Evolutionary conservation across 2,329 filamentous ascomycete genomes (phyloP).

Genomic region (Xylaria sp.): DNA sequence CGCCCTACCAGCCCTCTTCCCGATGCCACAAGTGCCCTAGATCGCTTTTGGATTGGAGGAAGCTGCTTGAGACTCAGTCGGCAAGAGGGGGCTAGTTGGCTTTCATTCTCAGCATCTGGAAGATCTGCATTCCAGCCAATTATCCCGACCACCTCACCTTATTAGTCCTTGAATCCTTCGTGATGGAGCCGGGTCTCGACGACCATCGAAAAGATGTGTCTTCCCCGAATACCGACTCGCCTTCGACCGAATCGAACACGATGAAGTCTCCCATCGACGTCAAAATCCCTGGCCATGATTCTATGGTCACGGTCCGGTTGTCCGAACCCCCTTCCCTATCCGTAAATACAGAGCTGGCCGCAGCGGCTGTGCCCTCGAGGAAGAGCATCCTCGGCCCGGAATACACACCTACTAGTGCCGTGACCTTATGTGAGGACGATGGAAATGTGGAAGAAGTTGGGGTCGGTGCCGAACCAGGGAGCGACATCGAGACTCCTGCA

Average conservation of each 20-base stretch:
- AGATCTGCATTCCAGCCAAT: conserved; percentile 46
- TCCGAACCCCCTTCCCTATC: conserved; percentile 69
- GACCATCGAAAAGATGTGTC: conserved; percentile 40
- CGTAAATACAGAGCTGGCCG: conserved; percentile 58
- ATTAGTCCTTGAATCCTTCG: conserved; percentile 40
- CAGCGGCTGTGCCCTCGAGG: conserved; percentile 45
- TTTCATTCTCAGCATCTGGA: conserved; percentile 42
- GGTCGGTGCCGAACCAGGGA: conserved; percentile 30
- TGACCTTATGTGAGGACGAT: conserved; percentile 39
- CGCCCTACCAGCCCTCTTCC: conserved; percentile 31
- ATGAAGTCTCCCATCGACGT: conserved; percentile 41
- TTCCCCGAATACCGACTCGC: conserved; percentile 30
- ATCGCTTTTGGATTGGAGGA: conserved; percentile 36
- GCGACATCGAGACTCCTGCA: conserved; percentile 38
- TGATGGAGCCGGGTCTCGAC: conserved; percentile 46
- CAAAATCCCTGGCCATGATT: conserved; percentile 63
- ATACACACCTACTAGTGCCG: conserved; percentile 47
- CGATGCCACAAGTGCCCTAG: conserved; percentile 39
- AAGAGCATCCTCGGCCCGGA: conserved; percentile 49
- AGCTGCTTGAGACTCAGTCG: conserved; percentile 36
- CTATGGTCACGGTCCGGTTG: conserved; percentile 80
- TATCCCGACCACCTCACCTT: conserved; percentile 40
- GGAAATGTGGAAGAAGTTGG: conserved; percentile 21
- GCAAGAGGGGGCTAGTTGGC: conserved; percentile 38
- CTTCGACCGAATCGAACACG: conserved; percentile 38